phyloP scores from a whole-genome alignment of 257 asterid genomes.

The Rhazya stricta region DNA sequence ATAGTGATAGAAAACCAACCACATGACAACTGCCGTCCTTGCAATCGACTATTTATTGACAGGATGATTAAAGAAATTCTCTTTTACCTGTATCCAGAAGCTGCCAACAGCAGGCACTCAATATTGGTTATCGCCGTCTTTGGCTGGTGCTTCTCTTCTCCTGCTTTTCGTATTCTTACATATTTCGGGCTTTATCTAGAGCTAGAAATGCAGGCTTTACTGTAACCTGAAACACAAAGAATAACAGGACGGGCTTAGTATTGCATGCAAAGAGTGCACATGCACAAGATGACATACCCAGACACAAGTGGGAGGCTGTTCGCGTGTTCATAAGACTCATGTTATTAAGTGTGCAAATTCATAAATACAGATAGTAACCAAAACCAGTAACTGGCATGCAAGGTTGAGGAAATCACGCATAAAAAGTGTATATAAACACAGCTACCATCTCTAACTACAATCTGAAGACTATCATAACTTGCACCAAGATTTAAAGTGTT shows the following conservation, averaged over 20 bases:
- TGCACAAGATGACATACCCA: background rate
- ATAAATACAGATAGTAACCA: background rate
- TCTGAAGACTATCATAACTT: background rate
- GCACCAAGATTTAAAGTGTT: background rate
- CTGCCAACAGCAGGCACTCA: background rate
- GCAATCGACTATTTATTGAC: conserved; percentile 3
- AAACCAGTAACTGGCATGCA: background rate
- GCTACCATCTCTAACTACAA: background rate
- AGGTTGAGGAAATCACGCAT: background rate
- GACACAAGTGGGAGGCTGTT: background rate
- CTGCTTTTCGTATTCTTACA: background rate
- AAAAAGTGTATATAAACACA: background rate
- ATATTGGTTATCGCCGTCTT: background rate
- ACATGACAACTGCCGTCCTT: background rate
- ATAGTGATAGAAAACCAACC: background rate
- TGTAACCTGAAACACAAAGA: background rate
- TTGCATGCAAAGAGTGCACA: background rate
- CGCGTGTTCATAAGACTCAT: background rate
- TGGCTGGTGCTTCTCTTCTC: background rate
- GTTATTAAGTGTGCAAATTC: background rate
- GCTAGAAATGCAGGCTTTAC: background rate
- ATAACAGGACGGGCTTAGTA: too few species aligned
- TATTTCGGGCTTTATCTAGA: background rate
- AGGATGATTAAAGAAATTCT: conserved; percentile 1
- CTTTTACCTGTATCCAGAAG: background rate